Conservation (phyloP, 1,284 basidiomycete genomes). For the Pseudozyma thailandica region DNA sequence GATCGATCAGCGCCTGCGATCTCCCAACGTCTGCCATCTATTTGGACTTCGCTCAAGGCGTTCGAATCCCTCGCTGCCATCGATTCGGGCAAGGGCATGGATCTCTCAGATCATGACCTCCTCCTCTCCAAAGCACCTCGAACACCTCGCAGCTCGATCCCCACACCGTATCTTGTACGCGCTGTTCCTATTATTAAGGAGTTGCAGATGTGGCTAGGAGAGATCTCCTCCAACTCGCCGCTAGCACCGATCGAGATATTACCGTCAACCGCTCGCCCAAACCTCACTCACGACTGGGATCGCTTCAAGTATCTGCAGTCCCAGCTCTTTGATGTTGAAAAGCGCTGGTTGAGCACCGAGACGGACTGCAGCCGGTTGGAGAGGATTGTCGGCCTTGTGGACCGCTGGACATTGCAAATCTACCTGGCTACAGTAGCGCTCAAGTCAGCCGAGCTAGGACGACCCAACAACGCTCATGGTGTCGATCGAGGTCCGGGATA, state of each 20-base stretch:
- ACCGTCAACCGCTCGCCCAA: slow-evolving; percentile 12
- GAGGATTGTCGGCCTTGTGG: slow-evolving; percentile 37
- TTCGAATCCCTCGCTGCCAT: slow-evolving; percentile 38
- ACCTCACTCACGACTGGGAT: slow-evolving; percentile 44
- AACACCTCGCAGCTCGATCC: slow-evolving; percentile 26
- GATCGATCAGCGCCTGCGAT: slow-evolving; percentile 12
- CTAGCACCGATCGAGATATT: slow-evolving; percentile 19
- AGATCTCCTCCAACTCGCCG: slow-evolving; percentile 29
- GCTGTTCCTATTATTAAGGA: slow-evolving; percentile 30
- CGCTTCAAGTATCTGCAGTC: slow-evolving; percentile 46
- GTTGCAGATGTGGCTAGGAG: slow-evolving; percentile 34
- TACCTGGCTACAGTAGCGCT: slow-evolving; percentile 33
- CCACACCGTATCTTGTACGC: slow-evolving; percentile 21
- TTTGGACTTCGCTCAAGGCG: slow-evolving; percentile 27
- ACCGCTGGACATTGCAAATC: slow-evolving; percentile 40
- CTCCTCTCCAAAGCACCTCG: slow-evolving; percentile 31
- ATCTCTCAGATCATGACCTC: slow-evolving; percentile 36
- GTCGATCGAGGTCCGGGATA: slow-evolving; percentile 15
- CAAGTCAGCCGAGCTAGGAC: slow-evolving; percentile 20
- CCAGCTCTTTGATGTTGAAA: slow-evolving; percentile 40
- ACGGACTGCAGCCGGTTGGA: slow-evolving; percentile 43
- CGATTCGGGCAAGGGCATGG: slow-evolving; percentile 37
- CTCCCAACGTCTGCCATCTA: slow-evolving; percentile 21
- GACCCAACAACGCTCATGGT: slow-evolving; percentile 16
- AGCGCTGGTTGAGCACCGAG: slow-evolving; percentile 39